A percentile compares a stretch with the other conserved stretches of the same genome.
These are phyloP conservation scores for Kandelia obovata DNA, from an alignment of 345 rosid genomes.

Conservation along the genomic window DNA sequence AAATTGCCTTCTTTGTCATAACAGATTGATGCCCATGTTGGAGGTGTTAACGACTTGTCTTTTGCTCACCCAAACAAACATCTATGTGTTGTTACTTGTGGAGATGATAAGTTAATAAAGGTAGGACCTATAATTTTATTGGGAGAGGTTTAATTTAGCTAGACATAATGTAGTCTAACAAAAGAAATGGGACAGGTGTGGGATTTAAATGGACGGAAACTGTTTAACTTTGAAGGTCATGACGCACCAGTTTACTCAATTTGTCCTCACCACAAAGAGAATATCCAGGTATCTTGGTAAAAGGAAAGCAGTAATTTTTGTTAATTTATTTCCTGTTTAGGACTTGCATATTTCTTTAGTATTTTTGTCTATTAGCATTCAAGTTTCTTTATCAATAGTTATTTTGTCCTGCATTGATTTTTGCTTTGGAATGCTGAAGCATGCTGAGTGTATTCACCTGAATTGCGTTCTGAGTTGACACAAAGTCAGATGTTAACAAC, in stretches of 20 bases:
- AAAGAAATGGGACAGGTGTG: constrained; percentile 64
- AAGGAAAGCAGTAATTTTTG: constrained; percentile 4
- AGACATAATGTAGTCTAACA: constrained; percentile 21
- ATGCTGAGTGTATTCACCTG: not conserved
- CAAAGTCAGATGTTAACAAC: no score
- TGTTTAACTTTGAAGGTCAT: constrained; percentile 78
- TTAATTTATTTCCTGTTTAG: not conserved
- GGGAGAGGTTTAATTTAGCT: constrained; percentile 4
- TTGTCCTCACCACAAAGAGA: constrained; percentile 90
- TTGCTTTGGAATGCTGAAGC: not conserved
- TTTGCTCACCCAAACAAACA: constrained; percentile 82
- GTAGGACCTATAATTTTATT: constrained; percentile 29
- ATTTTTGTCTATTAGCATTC: not conserved
- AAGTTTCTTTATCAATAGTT: not conserved
- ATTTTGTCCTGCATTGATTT: not conserved
- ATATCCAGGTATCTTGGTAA: constrained; percentile 57
- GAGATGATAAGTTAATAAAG: constrained; percentile 88
- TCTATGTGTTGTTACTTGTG: constrained; percentile 80
- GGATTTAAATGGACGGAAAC: constrained; percentile 59
- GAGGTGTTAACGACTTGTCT: constrained; percentile 84
- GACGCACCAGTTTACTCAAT: constrained; percentile 82
- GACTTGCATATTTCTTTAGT: not conserved
- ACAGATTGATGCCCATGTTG: constrained; percentile 83
- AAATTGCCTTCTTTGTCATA: constrained; percentile 17
- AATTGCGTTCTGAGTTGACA: no score